These are phyloP conservation scores for Ampelocalamus luodianensis DNA, from an alignment of 176 grass and related monocot species.

Conservation along the genomic window DNA sequence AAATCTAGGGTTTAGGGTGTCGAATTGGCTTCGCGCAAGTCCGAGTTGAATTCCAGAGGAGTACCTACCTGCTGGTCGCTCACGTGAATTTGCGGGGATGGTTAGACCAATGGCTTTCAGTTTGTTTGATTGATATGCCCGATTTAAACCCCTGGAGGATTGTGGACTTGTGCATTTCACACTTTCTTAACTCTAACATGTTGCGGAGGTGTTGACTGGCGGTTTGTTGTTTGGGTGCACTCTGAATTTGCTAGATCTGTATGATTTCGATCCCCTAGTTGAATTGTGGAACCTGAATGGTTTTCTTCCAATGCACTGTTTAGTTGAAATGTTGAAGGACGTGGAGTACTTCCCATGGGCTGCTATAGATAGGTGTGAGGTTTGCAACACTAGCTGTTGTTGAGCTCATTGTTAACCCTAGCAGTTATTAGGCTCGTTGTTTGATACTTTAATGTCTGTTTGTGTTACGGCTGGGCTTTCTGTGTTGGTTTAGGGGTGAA, in stretches of 20 bases:
- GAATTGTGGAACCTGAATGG: background rate
- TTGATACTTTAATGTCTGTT: background rate
- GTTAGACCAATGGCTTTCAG: background rate
- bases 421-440: background rate
- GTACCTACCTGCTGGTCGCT: background rate
- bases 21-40: background rate
- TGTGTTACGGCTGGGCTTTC: too few species aligned
- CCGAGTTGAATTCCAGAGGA: background rate
- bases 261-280: background rate
- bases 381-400: conserved; percentile 14
- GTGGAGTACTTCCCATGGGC: background rate
- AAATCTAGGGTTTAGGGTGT: background rate
- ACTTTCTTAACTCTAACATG: conserved; percentile 2
- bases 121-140: background rate
- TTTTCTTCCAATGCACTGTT: conserved; percentile 9
- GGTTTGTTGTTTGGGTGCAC: background rate
- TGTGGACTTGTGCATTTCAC: background rate
- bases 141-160: background rate
- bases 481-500: too few species aligned
- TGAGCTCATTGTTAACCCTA: conserved; percentile 2
- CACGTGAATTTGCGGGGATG: conserved; percentile 10
- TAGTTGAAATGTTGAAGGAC: conserved; percentile 31
- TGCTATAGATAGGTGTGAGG: background rate
- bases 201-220: background rate
- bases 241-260: conserved; percentile 7